These are phyloP conservation scores for Bruguiera hainesii DNA, from an alignment of 441 rosid genomes.

Conservation along the genomic window DNA sequence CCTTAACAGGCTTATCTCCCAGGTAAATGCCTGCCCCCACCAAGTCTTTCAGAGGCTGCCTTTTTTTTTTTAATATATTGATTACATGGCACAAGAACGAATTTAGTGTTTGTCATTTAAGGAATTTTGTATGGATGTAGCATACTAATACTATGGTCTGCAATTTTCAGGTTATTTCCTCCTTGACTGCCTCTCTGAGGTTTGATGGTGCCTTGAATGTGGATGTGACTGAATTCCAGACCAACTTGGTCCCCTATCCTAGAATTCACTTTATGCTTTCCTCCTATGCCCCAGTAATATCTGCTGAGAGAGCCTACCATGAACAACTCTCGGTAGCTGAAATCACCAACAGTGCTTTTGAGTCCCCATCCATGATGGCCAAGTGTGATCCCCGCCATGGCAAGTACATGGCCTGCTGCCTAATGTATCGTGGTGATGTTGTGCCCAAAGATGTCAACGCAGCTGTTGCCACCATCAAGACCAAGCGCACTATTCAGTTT, in stretches of 20 bases:
- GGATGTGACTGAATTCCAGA: constrained; percentile 90
- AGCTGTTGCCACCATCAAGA: constrained; percentile 91
- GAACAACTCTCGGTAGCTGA: constrained; percentile 72
- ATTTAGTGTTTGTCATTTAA: too few relatives aligned
- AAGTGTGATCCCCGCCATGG: constrained; percentile 92
- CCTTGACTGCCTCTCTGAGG: constrained; percentile 81
- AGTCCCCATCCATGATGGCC: constrained; percentile 78
- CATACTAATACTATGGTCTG: not conserved
- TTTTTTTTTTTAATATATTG: too few relatives aligned
- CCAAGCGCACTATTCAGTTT: constrained; percentile 82
- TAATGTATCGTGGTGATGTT: constrained; percentile 92
- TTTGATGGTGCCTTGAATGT: constrained; percentile 89
- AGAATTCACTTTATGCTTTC: constrained; percentile 97
- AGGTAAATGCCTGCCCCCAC: constrained; percentile 30
- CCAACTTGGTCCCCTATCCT: constrained; percentile 91
- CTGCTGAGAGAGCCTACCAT: constrained; percentile 79
- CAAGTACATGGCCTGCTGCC: constrained; percentile 89
- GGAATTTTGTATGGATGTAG: too few relatives aligned
- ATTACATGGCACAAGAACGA: too few relatives aligned
- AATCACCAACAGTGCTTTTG: constrained; percentile 72
- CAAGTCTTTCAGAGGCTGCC: too few relatives aligned
- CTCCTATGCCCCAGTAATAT: constrained; percentile 85
- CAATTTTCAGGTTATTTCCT: constrained; percentile 62
- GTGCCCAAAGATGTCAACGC: constrained; percentile 91
- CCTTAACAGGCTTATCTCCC: constrained; percentile 84